Evolutionary conservation across 2,329 filamentous ascomycete genomes (phyloP).

Genomic region (Hypoxylon sp.): DNA sequence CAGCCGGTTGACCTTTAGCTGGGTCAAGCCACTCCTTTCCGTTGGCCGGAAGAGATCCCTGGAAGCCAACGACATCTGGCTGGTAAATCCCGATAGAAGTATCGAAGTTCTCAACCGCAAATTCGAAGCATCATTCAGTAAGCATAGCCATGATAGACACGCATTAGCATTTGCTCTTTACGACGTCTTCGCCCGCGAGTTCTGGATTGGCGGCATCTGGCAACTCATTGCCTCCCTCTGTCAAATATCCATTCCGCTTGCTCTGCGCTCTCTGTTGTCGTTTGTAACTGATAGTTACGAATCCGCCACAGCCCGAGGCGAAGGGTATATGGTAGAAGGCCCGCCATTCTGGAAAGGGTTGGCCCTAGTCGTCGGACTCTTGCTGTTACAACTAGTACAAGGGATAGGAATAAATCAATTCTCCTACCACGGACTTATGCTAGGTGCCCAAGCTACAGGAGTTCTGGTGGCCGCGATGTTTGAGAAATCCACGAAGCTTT

Average conservation of each 20-base stretch:
- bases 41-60: slow-evolving; percentile 84
- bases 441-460: slow-evolving; percentile 83
- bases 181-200: slow-evolving; percentile 84
- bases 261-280: slow-evolving; percentile 83
- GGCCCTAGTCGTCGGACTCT: slow-evolving; percentile 84
- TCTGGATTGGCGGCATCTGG: slow-evolving; percentile 81
- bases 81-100: slow-evolving; percentile 81
- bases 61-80: slow-evolving; percentile 85
- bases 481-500: slow-evolving; percentile 88
- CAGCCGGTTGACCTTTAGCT: slow-evolving; percentile 12
- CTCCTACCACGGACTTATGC: slow-evolving; percentile 87
- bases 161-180: slow-evolving; percentile 82
- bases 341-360: slow-evolving; percentile 80
- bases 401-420: slow-evolving; percentile 87
- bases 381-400: slow-evolving; percentile 83
- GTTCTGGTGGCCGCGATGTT: slow-evolving; percentile 87
- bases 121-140: slow-evolving; percentile 66
- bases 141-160: slow-evolving; percentile 61
- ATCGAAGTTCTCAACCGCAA: slow-evolving; percentile 75
- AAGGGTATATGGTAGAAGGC: slow-evolving; percentile 55
- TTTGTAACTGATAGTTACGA: slow-evolving; percentile 83
- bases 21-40: slow-evolving; percentile 6
- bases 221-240: slow-evolving; percentile 78
- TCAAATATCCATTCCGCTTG: slow-evolving; percentile 84
- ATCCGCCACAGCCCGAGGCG: slow-evolving; percentile 59